These are phyloP conservation scores for Dendrostoma leiphaemia DNA, from an alignment of 2,329 filamentous ascomycete genomes.

Conservation along the genomic window DNA sequence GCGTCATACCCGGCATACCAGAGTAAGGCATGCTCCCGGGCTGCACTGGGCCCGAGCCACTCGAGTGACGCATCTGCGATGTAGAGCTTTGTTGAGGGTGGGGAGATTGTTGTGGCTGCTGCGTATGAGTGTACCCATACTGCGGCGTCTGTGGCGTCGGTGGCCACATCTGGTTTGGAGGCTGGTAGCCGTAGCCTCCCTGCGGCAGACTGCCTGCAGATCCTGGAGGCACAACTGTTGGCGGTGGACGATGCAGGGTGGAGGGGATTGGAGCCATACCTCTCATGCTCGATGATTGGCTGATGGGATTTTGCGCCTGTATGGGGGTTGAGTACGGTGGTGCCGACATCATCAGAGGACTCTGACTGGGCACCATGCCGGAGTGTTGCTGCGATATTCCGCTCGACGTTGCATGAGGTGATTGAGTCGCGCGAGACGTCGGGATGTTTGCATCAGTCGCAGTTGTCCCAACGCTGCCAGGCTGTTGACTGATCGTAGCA, in stretches of 20 bases:
- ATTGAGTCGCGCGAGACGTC: conserved; percentile 54
- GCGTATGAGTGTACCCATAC: conserved; percentile 51
- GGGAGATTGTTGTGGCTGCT: conserved; percentile 31
- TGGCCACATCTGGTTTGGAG: conserved; percentile 63
- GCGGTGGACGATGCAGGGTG: conserved; percentile 63
- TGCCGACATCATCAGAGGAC: conserved; percentile 64
- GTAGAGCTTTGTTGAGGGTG: conserved; percentile 54
- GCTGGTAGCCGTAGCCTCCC: conserved; percentile 60
- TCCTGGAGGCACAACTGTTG: conserved; percentile 58
- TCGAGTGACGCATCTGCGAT: conserved; percentile 59
- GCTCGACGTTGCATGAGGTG: conserved; percentile 55
- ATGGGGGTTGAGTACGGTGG: conserved; percentile 69
- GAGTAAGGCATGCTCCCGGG: conserved; percentile 57
- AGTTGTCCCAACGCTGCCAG: conserved; percentile 33
- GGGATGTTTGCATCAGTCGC: conserved; percentile 43
- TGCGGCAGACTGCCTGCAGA: conserved; percentile 52
- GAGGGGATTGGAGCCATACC: conserved; percentile 58
- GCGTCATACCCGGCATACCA: conserved; percentile 60
- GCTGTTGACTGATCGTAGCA: conserved; percentile 44
- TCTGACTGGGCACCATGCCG: conserved; percentile 58
- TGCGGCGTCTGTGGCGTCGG: conserved; percentile 64
- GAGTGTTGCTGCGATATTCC: conserved; percentile 50
- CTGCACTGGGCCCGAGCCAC: conserved; percentile 54
- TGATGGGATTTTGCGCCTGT: conserved; percentile 69
- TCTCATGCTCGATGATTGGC: conserved; percentile 68